Evolutionary conservation across 2,329 filamentous ascomycete species (phyloP), one percentile per base, ranked within the genome.

Genomic region (Fusarium sp.): DNA sequence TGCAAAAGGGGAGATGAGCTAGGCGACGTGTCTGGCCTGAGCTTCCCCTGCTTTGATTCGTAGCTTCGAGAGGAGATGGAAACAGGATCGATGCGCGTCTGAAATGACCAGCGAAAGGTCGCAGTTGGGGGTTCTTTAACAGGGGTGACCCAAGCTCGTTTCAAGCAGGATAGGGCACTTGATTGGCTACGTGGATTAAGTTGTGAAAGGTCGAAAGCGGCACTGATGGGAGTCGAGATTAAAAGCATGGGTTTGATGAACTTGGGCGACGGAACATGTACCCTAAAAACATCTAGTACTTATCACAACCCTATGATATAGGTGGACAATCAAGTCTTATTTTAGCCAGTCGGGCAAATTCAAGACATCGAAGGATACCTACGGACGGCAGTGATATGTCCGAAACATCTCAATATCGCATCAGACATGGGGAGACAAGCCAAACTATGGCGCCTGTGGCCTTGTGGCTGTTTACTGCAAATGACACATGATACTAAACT

Each of bases 21-120:
- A 63, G 46, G 33, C 51, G 43, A 50, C 45, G 50, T 67, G 58
- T 45, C 49, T 57, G 43, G 49, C 31, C 46, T 52, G 39, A 40
- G 29, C 39, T 61, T 48, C 53, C 36, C 66, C 50, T 56, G 48
- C 46, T 47, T 18, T 23, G 58, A 58, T 42, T 63, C 41, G 48
- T 33, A 58, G 41, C 46, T 46, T 68, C 42, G 55, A 52, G 60
- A 57, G 42, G 59, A 41, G 51, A 68, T 50, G 64, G 59, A 64
- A 66, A 68, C 64, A 67, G 46, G 59, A 65, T 51, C 45, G 65
- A 69, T 68, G 65, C 55, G 65, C 50, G 47, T 65, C 49, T 49
- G 31, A 54, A 37, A 45, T 51, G 47, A 29, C 39, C 39, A 48
- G 43, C 43, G 20, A 21, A 21, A 58, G 37, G 37, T 29, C 45